Evolutionary conservation across 176 grass and related monocot species (phyloP), one percentile per base, ranked within the genome.

Genomic region (Luzula sylvatica): DNA sequence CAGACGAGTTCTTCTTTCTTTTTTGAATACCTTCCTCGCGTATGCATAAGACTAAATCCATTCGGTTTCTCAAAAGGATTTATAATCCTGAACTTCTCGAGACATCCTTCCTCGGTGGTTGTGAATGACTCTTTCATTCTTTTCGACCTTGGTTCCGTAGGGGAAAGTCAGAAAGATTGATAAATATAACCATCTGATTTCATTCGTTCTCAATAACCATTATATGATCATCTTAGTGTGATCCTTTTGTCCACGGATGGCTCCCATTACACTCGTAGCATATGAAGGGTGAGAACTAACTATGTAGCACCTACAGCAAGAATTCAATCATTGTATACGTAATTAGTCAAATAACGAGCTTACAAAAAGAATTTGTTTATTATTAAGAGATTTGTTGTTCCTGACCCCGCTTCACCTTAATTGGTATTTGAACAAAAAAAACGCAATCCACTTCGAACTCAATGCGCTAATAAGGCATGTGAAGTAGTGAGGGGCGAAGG

Each of bases 61-160:
- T 67, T 67, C 3, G 1, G 52, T 67, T 53, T 53, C 23, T 53
- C 5, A 42, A 39, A 67, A 67, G 25, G 45, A 67, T 67, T 53
- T 23, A n/a, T 12, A 41, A 67, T 53, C 2, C 26, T 53, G 47
- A 66, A 53, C 46, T 66, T 66, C 38, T 66, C 15, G 16, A 25
- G 0, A 16, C 49, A 68, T 53, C 20, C 30, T 46, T 46, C 15
- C 4, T 46, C 43, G 15, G 11, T 46, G 43, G 43, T 46, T 46
- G 43, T 12, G 43, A 46, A 46, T 46, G 5, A 46, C 43, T 17
- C 43, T 46, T 46, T 46, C 15, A 15, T 13, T 15, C 15, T 12
- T 17, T 46, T 46, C 14, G 15, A 46, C 43, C 12, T 46, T 46
- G 42, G 9, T 46, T 46, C 42, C 42, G 15, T 46, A 46, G 42